Evolutionary conservation across 169 alveolate genomes (phyloP).

Genomic region (Cryptosporidium bovis): DNA sequence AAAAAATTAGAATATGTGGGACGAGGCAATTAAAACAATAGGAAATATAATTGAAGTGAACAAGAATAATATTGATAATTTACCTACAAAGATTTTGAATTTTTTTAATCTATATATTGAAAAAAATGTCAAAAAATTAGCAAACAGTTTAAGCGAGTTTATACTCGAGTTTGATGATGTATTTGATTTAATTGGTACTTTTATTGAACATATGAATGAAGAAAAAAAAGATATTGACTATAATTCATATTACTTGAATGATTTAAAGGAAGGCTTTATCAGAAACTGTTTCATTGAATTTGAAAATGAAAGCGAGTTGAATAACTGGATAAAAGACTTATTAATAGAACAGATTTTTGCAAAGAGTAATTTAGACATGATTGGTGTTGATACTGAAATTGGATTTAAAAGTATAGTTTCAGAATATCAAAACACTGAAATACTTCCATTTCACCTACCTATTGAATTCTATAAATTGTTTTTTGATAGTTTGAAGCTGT

Average conservation of each 20-base stretch:
- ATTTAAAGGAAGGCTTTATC: too few relatives aligned
- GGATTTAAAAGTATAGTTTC: background rate
- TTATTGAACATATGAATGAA: background rate
- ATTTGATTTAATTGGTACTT: background rate
- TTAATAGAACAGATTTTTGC: background rate
- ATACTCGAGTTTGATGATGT: background rate
- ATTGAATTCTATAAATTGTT: slow-evolving; percentile 3
- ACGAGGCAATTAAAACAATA: slow-evolving; percentile 17
- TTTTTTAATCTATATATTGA: background rate
- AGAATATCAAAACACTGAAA: slow-evolving; percentile 20
- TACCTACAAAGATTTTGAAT: slow-evolving; percentile 15
- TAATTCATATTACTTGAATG: too few relatives aligned
- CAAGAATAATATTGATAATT: slow-evolving; percentile 1
- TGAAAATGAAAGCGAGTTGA: slow-evolving; percentile 6
- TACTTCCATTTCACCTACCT: slow-evolving; percentile 35
- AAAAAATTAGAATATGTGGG: slow-evolving; percentile 9
- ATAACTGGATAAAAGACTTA: slow-evolving; percentile 11
- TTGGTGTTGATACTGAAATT: background rate
- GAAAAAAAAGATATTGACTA: too few relatives aligned
- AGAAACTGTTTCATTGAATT: slow-evolving; percentile 26
- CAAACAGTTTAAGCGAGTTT: background rate
- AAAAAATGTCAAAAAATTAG: background rate
- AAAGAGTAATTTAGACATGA: background rate
- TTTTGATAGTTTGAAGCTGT: background rate
- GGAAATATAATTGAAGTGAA: slow-evolving; percentile 16